These are phyloP conservation scores for Pistacia vera DNA, from an alignment of 345 rosid genomes.

Conservation along the genomic window DNA sequence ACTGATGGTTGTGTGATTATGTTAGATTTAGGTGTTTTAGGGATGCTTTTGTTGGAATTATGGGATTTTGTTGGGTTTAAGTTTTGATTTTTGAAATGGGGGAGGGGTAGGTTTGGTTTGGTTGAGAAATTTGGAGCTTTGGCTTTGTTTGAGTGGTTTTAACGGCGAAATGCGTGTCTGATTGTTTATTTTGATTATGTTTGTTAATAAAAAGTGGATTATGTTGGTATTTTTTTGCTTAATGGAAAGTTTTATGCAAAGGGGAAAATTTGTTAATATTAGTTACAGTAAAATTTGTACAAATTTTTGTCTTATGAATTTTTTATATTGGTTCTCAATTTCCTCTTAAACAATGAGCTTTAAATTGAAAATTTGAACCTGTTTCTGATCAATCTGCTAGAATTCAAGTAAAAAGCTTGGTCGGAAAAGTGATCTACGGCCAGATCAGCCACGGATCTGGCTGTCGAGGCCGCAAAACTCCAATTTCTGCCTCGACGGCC, in stretches of 20 bases:
- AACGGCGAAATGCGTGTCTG: not conserved
- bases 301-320: no score
- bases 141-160: not conserved
- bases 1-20: not conserved
- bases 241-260: not conserved
- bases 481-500: no score
- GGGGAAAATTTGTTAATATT: not conserved
- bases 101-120: not conserved
- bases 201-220: not conserved
- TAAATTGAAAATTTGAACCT: no score
- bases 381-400: no score
- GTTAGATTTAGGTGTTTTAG: not conserved
- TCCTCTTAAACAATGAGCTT: no score
- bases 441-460: no score
- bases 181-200: not conserved
- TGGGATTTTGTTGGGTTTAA: not conserved
- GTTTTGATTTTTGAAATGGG: not conserved
- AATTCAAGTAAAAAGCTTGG: no score
- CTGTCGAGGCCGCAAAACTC: no score
- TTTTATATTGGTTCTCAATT: no score
- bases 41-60: not conserved
- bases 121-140: not conserved
- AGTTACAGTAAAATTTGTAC: not conserved
- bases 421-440: no score
- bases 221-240: not conserved